Conservation (phyloP, 768 basidiomycete genomes). For the Tylopilus cervinicoccineus region DNA sequence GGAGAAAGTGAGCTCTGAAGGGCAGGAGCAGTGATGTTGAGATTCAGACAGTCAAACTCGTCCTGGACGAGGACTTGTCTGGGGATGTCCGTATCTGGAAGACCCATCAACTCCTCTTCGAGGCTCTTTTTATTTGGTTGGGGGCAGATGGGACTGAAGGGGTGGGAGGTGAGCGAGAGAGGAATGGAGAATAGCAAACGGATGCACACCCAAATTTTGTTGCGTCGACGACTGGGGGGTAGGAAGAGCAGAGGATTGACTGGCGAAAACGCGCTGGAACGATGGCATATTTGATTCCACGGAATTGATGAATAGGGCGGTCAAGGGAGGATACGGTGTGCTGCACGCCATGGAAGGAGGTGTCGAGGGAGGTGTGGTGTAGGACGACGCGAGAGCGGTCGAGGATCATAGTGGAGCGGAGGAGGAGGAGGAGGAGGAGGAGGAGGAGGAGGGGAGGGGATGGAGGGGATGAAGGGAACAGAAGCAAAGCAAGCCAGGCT, state of each 20-base stretch:
- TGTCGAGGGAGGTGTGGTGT: conserved; percentile 52
- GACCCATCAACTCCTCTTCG: conserved; percentile 62
- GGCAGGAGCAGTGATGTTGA: conserved; percentile 76
- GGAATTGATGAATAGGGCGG: conserved; percentile 61
- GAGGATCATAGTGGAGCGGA: conserved; percentile 24
- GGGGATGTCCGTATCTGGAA: conserved; percentile 50
- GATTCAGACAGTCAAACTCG: conserved; percentile 77
- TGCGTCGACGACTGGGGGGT: conserved; percentile 57
- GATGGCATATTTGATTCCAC: conserved; percentile 74
- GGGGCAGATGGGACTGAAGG: conserved; percentile 67
- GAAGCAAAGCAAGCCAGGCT: background rate
- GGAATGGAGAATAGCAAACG: conserved; percentile 6
- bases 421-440: background rate
- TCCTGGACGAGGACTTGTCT: conserved; percentile 55
- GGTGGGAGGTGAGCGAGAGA: conserved; percentile 3
- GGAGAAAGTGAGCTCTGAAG: conserved; percentile 48
- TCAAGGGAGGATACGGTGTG: conserved; percentile 57
- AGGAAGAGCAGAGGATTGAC: conserved; percentile 56
- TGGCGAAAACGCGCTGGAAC: conserved; percentile 75
- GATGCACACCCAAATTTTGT: conserved; percentile 58
- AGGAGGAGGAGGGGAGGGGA: background rate
- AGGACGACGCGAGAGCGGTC: conserved; percentile 31
- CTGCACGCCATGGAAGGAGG: conserved; percentile 63
- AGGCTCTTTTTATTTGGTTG: conserved; percentile 47
- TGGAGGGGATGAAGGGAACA: background rate